These are phyloP conservation scores for Colletotrichum agaves DNA, from an alignment of 2,329 filamentous ascomycete genomes.

Conservation along the genomic window DNA sequence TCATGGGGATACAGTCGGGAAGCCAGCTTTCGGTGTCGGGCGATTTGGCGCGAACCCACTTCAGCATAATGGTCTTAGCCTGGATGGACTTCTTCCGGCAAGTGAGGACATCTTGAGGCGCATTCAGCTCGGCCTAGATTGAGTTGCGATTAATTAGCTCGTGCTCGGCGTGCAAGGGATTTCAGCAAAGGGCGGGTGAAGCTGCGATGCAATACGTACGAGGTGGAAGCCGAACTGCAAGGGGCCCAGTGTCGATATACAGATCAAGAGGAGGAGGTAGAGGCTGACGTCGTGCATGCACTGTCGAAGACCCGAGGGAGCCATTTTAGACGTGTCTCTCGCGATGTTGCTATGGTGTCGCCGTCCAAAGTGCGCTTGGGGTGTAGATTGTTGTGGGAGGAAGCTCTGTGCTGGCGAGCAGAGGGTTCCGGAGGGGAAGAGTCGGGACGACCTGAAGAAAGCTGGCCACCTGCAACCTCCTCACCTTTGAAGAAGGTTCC, in stretches of 20 bases:
- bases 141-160: constrained; percentile 4
- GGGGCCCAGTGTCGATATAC: constrained; percentile 83
- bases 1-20: constrained; percentile 90
- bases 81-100: constrained; percentile 71
- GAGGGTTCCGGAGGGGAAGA: background rate
- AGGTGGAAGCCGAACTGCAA: constrained; percentile 96
- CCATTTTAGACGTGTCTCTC: constrained; percentile 42
- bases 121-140: constrained; percentile 87
- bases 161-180: background rate
- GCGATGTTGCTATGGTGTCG: constrained; percentile 8
- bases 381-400: background rate
- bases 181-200: background rate
- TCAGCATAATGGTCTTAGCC: constrained; percentile 40
- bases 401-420: background rate
- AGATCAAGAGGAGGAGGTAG: constrained; percentile 81
- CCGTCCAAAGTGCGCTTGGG: constrained; percentile 8
- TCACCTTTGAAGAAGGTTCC: constrained; percentile 8
- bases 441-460: constrained; percentile 27
- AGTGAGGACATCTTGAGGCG: constrained; percentile 91
- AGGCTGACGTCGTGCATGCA: constrained; percentile 68
- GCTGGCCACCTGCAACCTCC: background rate
- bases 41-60: constrained; percentile 44
- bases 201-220: constrained; percentile 59
- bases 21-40: constrained; percentile 51
- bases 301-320: constrained; percentile 51